Evolutionary conservation across 208 protist species (phyloP).

Genomic region (Leishmania major): DNA sequence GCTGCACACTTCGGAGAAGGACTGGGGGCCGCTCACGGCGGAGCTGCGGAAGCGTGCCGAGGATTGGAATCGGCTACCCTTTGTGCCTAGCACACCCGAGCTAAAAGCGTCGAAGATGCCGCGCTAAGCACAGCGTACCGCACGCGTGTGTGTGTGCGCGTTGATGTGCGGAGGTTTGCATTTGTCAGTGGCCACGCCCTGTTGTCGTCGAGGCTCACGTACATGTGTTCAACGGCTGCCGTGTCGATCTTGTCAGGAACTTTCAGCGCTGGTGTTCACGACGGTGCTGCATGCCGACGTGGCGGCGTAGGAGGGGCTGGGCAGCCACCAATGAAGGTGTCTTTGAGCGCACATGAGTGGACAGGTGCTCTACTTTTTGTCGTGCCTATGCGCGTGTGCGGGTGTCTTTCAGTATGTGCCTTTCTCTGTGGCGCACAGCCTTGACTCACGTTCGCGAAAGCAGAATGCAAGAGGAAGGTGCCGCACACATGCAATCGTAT

Average conservation of each 20-base stretch:
- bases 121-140: not conserved
- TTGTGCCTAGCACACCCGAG: constrained; percentile 1
- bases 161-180: not conserved
- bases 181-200: not conserved
- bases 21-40: constrained; percentile 10
- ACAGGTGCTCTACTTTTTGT: not conserved
- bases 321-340: not conserved
- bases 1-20: not conserved
- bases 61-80: not conserved
- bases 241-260: not conserved
- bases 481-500: not conserved
- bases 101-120: constrained; percentile 1
- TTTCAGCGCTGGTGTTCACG: not conserved
- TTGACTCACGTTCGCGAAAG: no score
- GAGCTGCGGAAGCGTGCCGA: constrained; percentile 6
- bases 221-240: not conserved
- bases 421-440: not conserved
- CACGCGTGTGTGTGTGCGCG: not conserved
- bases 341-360: not conserved
- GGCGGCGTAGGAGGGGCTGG: not conserved
- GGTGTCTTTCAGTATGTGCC: not conserved
- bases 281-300: not conserved
- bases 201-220: not conserved
- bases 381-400: not conserved
- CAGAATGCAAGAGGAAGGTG: not conserved